Base-by-base conservation (phyloP, 2,329 filamentous ascomycete genomes). In the Colletotrichum magnum region DNA sequence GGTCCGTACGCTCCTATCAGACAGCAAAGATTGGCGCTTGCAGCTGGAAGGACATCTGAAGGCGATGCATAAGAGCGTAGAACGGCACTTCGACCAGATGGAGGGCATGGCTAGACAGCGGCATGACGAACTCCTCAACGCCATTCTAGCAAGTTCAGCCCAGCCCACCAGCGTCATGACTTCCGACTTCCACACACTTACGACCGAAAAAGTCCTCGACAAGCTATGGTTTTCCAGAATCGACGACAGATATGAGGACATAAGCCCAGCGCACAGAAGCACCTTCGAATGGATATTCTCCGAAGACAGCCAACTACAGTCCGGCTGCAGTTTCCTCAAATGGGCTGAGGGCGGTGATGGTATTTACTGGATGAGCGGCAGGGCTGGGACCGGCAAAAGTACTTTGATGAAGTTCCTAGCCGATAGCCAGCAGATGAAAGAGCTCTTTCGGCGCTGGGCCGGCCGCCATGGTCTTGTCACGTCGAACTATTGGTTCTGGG, bases 191-290 rank as follows among this genome's bases (percentile, higher is more conserved):
- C 6, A 12, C 2, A n/a, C 24, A 2, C 12, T 52, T 3, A 9
- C 16, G 2, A 58, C 21, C 4, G 15, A 47, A 0, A 18, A 41
- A 2, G 28, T 58, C 12, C 54, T 58, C 9, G 1, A 6, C 1
- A 47, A 18, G 10, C 54, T 58, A 2, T 58, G 54, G 54, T 58
- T 58, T 2, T 4, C 54, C 5, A 47, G 7, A 13, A 58, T 58
- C 15, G 6, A 58, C 13, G 54, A 58, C 54, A 58, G 54, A 15
- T 58, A 58, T 10, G 54, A 58, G 9, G 54, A 58, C 5, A 47
- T 58, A 5, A 10, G 9, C 7, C 24, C 39, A 12, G 54, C 54
- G 1, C 54, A 58, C 10, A 1, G 6, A 41, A 15, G 32, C 7
- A 58, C 16, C 41, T 58, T 32, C 24, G 13, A 47, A n/a, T 58